Percentiles rank a stretch among this genome's conserved stretches.
These are phyloP conservation scores for Torulaspora pretoriensis DNA, from an alignment of 1,139 yeast species.

Conservation along the genomic window DNA sequence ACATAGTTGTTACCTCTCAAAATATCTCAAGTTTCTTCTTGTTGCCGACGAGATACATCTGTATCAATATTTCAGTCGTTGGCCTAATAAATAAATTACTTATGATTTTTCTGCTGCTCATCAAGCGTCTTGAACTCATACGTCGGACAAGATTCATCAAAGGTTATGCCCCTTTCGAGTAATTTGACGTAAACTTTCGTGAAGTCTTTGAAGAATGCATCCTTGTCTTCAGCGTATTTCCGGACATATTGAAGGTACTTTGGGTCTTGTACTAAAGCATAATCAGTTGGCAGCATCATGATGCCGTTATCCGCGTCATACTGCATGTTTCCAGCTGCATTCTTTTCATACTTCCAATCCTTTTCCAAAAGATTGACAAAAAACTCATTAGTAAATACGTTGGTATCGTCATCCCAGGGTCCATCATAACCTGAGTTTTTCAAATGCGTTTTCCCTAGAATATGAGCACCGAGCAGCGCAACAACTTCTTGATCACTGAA, in stretches of 20 bases:
- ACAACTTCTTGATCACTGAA: constrained; percentile 81
- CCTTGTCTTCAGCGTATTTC: constrained; percentile 67
- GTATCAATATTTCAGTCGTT: no score
- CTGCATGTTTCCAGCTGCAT: constrained; percentile 70
- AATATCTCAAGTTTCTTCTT: no score
- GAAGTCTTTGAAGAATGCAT: constrained; percentile 68
- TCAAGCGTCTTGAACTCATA: constrained; percentile 64
- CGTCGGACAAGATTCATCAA: constrained; percentile 45
- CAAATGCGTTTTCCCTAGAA: constrained; percentile 73
- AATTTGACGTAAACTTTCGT: constrained; percentile 63
- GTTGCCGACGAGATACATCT: no score
- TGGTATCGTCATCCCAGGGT: constrained; percentile 92
- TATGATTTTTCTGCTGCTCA: constrained; percentile 44
- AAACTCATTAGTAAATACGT: constrained; percentile 78
- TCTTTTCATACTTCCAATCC: constrained; percentile 69
- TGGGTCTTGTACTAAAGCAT: constrained; percentile 65
- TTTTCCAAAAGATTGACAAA: constrained; percentile 61
- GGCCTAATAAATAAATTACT: no score
- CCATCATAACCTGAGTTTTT: constrained; percentile 75
- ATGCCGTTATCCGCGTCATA: constrained; percentile 69
- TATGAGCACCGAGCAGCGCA: constrained; percentile 85
- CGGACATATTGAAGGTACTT: constrained; percentile 62
- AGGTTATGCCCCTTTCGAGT: constrained; percentile 69
- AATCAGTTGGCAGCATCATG: constrained; percentile 90
- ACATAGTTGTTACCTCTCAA: no score